A percentile compares a stretch with the other conserved stretches of the same genome.
phyloP scores from a whole-genome alignment of 495 filamentous ascomycete genomes.

The Parachaetomium inaequale region DNA sequence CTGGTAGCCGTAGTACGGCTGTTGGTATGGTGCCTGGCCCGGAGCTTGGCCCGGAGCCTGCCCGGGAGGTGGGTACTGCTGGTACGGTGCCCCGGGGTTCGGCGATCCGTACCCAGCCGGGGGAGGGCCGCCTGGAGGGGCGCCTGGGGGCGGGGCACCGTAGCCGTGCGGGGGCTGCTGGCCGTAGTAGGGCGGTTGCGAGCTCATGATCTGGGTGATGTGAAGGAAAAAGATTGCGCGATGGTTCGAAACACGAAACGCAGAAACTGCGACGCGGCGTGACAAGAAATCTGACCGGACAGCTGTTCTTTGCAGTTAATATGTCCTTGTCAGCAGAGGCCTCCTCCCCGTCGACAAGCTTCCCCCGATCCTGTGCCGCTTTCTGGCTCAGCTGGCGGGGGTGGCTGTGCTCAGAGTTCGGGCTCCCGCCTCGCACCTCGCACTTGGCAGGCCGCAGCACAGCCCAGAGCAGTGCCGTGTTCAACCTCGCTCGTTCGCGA shows the following conservation, averaged over 20 bases:
- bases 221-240: neutral
- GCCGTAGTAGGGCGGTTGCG: constrained; percentile 6
- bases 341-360: no score
- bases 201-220: neutral
- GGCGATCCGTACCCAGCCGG: neutral
- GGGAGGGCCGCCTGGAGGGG: neutral
- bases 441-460: no score
- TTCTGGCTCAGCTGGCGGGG: no score
- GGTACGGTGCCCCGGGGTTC: neutral
- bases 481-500: no score
- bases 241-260: neutral
- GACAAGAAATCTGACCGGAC: no score
- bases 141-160: neutral
- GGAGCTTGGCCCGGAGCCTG: constrained; percentile 2
- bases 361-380: no score
- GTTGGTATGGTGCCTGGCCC: neutral
- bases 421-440: no score
- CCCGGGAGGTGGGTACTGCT: constrained; percentile 4
- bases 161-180: constrained; percentile 6
- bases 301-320: no score
- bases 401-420: no score
- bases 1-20: neutral
- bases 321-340: no score
- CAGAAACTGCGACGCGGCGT: no score
- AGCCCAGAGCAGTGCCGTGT: no score